Percentiles rank a stretch among this genome's conserved stretches.
Conservation (phyloP, 192 early-diverging fungal species). For the Umbelopsis vinacea region DNA sequence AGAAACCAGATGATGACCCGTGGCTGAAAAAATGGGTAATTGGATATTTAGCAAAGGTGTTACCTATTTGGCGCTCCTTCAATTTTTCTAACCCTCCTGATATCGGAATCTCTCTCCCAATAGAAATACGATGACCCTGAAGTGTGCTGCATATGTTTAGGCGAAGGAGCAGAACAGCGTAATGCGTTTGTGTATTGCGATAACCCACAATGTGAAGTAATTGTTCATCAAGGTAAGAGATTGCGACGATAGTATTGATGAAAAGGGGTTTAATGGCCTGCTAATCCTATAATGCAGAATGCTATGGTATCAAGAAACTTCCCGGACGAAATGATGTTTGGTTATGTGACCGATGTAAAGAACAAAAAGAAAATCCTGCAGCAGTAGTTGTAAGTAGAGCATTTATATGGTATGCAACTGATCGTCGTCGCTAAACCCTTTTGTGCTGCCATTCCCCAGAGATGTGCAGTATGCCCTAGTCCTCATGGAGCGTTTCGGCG, state of each 20-base stretch:
- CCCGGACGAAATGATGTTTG: slow-evolving; percentile 25
- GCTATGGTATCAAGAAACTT: slow-evolving; percentile 18
- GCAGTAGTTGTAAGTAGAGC: slow-evolving; percentile 12
- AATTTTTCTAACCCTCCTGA: too few relatives aligned
- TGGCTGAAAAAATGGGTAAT: slow-evolving; percentile 10
- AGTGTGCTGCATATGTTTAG: slow-evolving; percentile 57
- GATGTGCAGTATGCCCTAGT: slow-evolving; percentile 33
- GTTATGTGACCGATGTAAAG: slow-evolving; percentile 32
- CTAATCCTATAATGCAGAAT: not conserved
- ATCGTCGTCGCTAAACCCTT: not conserved
- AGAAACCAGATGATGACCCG: not conserved
- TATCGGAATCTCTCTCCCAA: too few relatives aligned
- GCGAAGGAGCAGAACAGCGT: slow-evolving; percentile 47
- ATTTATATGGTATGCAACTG: not conserved
- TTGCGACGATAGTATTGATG: not conserved
- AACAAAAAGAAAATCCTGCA: slow-evolving; percentile 3
- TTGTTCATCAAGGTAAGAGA: slow-evolving; percentile 25
- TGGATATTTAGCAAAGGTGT: not conserved
- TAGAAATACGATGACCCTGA: slow-evolving; percentile 59
- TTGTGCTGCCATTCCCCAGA: not conserved
- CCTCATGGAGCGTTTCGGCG: slow-evolving; percentile 29
- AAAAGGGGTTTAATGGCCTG: not conserved
- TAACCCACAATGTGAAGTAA: slow-evolving; percentile 28
- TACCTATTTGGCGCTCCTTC: not conserved
- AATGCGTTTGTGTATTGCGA: slow-evolving; percentile 62